These are phyloP conservation scores for Ogataea trehaloabstinens DNA, from an alignment of 805 yeast genomes.

Conservation along the genomic window DNA sequence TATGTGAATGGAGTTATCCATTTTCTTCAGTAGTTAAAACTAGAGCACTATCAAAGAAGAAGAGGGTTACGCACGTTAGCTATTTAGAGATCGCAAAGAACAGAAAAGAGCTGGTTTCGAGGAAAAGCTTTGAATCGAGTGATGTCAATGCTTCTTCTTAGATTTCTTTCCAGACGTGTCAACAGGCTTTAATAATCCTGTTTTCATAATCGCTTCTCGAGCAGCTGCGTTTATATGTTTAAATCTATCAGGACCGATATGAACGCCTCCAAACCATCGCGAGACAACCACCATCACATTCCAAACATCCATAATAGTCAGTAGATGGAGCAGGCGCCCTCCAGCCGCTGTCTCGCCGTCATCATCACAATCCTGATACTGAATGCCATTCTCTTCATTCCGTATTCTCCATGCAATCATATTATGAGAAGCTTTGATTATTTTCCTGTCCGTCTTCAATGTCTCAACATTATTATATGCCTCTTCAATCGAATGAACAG, in stretches of 20 bases:
- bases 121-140: not conserved
- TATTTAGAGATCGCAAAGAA: constrained; percentile 2
- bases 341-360: constrained; percentile 99
- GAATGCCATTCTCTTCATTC: constrained; percentile 47
- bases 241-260: constrained; percentile 90
- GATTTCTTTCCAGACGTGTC: constrained; percentile 18
- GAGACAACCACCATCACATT: constrained; percentile 83
- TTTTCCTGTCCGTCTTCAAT: constrained; percentile 62
- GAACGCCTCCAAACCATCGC: constrained; percentile 92
- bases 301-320: constrained; percentile 74
- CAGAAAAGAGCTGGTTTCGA: not conserved
- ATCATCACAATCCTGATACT: constrained; percentile 86
- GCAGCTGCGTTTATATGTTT: constrained; percentile 90
- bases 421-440: constrained; percentile 69
- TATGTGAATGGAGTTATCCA: constrained; percentile 52
- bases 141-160: constrained; percentile 29
- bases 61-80: constrained; percentile 24
- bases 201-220: constrained; percentile 74
- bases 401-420: constrained; percentile 86
- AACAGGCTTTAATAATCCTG: constrained; percentile 43
- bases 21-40: constrained; percentile 26
- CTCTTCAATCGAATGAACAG: constrained; percentile 63
- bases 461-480: constrained; percentile 51
- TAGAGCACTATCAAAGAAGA: constrained; percentile 15
- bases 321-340: constrained; percentile 72